phyloP scores from a whole-genome alignment of 352 stramenopile genomes.

The Phytophthora litchii region DNA sequence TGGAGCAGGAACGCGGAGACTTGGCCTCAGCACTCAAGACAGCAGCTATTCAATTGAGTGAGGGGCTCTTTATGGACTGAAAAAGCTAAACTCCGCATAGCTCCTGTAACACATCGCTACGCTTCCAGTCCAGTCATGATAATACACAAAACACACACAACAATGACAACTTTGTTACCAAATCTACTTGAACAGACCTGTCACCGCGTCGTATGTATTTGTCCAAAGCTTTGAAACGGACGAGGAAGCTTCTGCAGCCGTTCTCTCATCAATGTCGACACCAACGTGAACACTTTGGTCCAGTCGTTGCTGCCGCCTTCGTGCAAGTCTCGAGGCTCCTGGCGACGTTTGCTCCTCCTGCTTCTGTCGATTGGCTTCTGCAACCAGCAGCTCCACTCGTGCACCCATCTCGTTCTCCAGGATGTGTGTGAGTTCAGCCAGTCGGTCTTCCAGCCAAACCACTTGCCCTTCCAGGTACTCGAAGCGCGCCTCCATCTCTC shows the following conservation, averaged over 20 bases:
- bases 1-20: slow-evolving; percentile 11
- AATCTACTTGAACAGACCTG: slow-evolving; percentile 47
- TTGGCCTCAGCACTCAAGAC: slow-evolving; percentile 21
- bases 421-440: slow-evolving; percentile 40
- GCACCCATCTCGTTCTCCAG: slow-evolving; percentile 43
- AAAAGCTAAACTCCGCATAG: neutral
- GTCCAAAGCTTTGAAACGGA: slow-evolving; percentile 26
- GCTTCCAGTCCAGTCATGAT: neutral
- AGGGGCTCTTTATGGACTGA: slow-evolving; percentile 32
- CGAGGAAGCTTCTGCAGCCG: slow-evolving; percentile 25
- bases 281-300: slow-evolving; percentile 34
- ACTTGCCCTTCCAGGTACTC: slow-evolving; percentile 54
- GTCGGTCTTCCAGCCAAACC: slow-evolving; percentile 49
- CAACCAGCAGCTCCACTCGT: slow-evolving; percentile 19
- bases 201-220: slow-evolving; percentile 36
- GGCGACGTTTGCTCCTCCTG: slow-evolving; percentile 7
- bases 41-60: slow-evolving; percentile 29
- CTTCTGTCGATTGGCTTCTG: slow-evolving; percentile 7
- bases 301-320: slow-evolving; percentile 14
- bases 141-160: neutral
- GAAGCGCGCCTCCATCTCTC: slow-evolving; percentile 55
- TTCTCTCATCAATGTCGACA: slow-evolving; percentile 38
- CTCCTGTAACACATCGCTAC: neutral
- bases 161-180: neutral
- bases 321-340: slow-evolving; percentile 19